Evolutionary conservation across 2,329 filamentous ascomycete genomes (phyloP), one percentile per base, ranked within the genome.

Genomic region (Alternaria infectoria): DNA sequence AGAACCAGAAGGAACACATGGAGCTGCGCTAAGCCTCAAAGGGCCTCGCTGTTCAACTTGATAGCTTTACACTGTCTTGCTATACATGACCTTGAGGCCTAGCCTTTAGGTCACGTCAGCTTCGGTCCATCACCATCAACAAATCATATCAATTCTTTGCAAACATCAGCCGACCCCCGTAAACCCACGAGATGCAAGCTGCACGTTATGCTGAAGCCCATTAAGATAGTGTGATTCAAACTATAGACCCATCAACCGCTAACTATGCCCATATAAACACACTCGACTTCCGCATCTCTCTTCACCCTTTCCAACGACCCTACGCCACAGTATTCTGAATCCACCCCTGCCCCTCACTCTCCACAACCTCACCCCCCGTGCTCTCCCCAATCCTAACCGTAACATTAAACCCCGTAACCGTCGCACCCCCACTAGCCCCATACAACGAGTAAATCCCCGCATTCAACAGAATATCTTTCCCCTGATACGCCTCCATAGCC

Each of bases 361-460:
- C 57, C 8, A 69, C 65, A 32, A 63, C 10, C 26, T 66, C 69
- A 13, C 32, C 58, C 36, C 69, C 64, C 13, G 63, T 67, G 36
- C 63, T 57, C 4, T 69, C 65, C 6, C 69, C 72, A 46, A 72
- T 40, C 54, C 13, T 44, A 10, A 74, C 66, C 4, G 63, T 69
- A 25, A 73, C 69, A 57, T 77, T 74, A 32, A 69, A 76, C 2
- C 61, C 67, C 3, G 40, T 45, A 6, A 74, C 46, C 2, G 47
- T 54, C 1, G 69, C 64, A 2, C 43, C 21, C 2, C 59, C 56
- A 46, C 65, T 68, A 4, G 59, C 69, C 1, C 75, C 75, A 56
- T 76, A 77, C 60, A 77, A 51, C n/a, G 71, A 76, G 36, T 65
- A 72, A 15, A 78, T 57, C 3, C 67, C 71, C 1, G 69, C 73